A percentile compares a stretch with the other conserved stretches of the same genome.
Evolutionary conservation across 352 stramenopile genomes (phyloP).

Genomic region (Thalassiosira ordinaria): DNA sequence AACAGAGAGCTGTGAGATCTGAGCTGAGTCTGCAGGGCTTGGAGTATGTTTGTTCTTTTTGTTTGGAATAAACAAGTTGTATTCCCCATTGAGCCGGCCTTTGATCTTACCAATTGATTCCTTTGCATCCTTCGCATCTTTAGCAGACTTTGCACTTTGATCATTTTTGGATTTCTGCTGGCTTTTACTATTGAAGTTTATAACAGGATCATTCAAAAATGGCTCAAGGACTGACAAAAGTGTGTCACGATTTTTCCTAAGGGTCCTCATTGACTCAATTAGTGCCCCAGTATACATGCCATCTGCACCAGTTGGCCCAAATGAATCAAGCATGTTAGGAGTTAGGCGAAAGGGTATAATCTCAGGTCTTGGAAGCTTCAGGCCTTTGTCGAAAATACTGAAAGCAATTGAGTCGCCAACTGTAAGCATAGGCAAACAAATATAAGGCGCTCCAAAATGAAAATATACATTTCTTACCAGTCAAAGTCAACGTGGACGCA

Average conservation of each 20-base stretch:
- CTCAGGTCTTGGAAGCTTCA: slow-evolving; percentile 95
- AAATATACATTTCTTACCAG: slow-evolving; percentile 67
- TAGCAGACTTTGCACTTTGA: slow-evolving; percentile 4
- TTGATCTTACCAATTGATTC: slow-evolving; percentile 80
- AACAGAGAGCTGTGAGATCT: slow-evolving; percentile 80
- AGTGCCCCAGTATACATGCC: slow-evolving; percentile 93
- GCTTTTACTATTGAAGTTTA: slow-evolving; percentile 85
- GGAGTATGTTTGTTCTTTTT: slow-evolving; percentile 40
- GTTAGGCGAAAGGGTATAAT: slow-evolving; percentile 99
- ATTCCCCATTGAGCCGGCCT: slow-evolving; percentile 80
- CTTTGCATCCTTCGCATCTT: slow-evolving; percentile 24
- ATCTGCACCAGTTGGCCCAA: slow-evolving; percentile 96
- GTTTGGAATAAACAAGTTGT: slow-evolving; percentile 86
- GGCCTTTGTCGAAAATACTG: slow-evolving; percentile 99
- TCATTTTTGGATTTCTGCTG: slow-evolving; percentile 57
- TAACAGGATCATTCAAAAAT: slow-evolving; percentile 98
- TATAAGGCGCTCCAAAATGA: not conserved
- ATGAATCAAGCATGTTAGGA: slow-evolving; percentile 99
- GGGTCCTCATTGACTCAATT: slow-evolving; percentile 88
- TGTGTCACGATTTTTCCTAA: slow-evolving; percentile 96
- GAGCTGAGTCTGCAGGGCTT: slow-evolving; percentile 53
- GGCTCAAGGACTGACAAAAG: slow-evolving; percentile 98
- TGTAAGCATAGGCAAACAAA: slow-evolving; percentile 11
- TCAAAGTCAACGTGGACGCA: slow-evolving; percentile 99
- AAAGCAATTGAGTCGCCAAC: slow-evolving; percentile 1